Evolutionary conservation across 1,284 basidiomycete species (phyloP).

Genomic region (Porodaedalea pini): DNA sequence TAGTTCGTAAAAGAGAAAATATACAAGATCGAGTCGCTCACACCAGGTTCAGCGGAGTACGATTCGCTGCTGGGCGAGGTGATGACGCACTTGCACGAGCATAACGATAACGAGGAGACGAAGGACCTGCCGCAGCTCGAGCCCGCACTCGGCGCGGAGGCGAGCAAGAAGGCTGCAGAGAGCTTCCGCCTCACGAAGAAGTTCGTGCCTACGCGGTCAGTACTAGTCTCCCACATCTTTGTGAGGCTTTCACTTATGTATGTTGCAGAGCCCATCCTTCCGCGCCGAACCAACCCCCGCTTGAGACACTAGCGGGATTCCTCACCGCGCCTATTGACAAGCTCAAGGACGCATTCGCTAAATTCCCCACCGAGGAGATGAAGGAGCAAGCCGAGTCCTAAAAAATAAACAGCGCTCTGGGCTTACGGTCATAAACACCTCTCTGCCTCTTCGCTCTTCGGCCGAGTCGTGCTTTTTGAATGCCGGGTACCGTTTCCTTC

Average conservation of each 20-base stretch:
- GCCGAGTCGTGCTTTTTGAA: too few species aligned
- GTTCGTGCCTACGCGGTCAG: slow-evolving; percentile 57
- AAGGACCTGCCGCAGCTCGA: slow-evolving; percentile 55
- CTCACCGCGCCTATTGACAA: slow-evolving; percentile 59
- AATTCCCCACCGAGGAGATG: slow-evolving; percentile 57
- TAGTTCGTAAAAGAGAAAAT: slow-evolving; percentile 49
- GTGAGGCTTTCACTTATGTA: not conserved
- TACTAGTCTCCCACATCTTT: not conserved
- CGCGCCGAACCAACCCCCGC: slow-evolving; percentile 54
- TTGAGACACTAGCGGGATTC: slow-evolving; percentile 57
- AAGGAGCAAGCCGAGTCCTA: slow-evolving; percentile 27
- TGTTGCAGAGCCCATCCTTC: slow-evolving; percentile 44
- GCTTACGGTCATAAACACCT: too few species aligned
- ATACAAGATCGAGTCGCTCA: slow-evolving; percentile 43
- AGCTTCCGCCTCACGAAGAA: slow-evolving; percentile 58
- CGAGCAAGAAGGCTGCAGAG: slow-evolving; percentile 41
- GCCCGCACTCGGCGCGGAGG: slow-evolving; percentile 40
- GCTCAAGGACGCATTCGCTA: slow-evolving; percentile 52
- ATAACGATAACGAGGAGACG: slow-evolving; percentile 55
- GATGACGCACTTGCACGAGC: slow-evolving; percentile 46
- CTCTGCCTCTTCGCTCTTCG: too few species aligned
- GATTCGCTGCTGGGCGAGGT: slow-evolving; percentile 39
- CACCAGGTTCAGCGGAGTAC: slow-evolving; percentile 42
- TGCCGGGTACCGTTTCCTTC: too few species aligned
- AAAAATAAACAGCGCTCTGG: too few species aligned